Evolutionary conservation across 2,329 filamentous ascomycete genomes (phyloP), one percentile per base, ranked within the genome.

Genomic region (Fusarium tuaranense): DNA sequence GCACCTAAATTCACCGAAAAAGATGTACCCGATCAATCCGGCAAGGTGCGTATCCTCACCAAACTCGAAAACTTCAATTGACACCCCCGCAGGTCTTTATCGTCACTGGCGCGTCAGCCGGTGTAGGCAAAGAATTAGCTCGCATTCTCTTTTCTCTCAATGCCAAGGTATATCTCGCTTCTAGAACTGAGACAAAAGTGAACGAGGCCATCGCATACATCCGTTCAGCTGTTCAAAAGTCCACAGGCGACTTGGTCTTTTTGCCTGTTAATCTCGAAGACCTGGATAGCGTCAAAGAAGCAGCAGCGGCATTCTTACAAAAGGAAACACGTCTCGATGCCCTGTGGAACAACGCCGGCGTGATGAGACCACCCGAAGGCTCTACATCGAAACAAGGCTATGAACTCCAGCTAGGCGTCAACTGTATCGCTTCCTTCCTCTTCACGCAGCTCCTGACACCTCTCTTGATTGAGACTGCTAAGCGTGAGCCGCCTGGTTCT

Each of bases 71-170:
- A 7, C 25, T 18, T 12, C 10, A 7, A 41, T 8, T 30, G n/a
- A 63, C 22, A 44, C 34, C 7, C 32, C 32, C 27, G 22, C 27
- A 82, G 81, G 86, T 89, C 36, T 87, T 83, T 78, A 84, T 91
- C 44, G 83, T 91, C 6, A 91, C 81, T 0, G 81, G 80, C n/a
- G 71, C 76, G 48, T 80, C 80, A 53, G 74, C 75, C 0, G 80
- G 81, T 83, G 81, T 89, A 4, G 89, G 88, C 6, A 83, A 85
- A 27, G 87, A 89, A 67, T 81, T 90, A 3, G 81, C 81, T 39
- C 83, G 83, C 32, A 86, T 90, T 4, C 82, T 91, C 7, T 91
- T 90, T 76, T 77, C 81, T 5, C 84, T 83, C 18, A 87, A 88
- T 63, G 88, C 82, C 18, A 88, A 81, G 4, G 84, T 91, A 27